Evolutionary conservation across 148 eudicot species (phyloP).

Genomic region (Bassia scoparia): DNA sequence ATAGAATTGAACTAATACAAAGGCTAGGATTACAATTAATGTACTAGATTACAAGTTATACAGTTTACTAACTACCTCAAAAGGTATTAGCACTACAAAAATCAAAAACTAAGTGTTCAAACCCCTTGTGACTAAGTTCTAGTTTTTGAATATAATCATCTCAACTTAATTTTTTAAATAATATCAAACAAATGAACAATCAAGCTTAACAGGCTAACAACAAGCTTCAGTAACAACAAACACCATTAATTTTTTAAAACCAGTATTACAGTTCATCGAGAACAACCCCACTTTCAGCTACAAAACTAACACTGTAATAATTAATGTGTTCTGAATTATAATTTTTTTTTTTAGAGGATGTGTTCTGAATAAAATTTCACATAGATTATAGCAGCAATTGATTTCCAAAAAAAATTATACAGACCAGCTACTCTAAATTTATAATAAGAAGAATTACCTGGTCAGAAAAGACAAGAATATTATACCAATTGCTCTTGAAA

Average conservation of each 20-base stretch:
- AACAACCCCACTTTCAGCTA: neutral
- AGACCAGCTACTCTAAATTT: neutral
- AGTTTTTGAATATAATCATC: neutral
- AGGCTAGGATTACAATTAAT: neutral
- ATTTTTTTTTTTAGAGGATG: too few relatives aligned
- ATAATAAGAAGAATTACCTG: conserved; percentile 21
- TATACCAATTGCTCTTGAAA: conserved; percentile 14
- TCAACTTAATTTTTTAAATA: too few relatives aligned
- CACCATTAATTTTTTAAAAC: too few relatives aligned
- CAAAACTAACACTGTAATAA: too few relatives aligned
- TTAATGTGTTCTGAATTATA: too few relatives aligned
- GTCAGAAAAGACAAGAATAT: conserved; percentile 15
- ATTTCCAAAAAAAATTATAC: neutral
- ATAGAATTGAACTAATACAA: too few relatives aligned
- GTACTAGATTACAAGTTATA: neutral
- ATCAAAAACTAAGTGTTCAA: neutral
- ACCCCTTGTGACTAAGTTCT: neutral
- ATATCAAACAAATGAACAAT: too few relatives aligned
- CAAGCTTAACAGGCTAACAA: too few relatives aligned
- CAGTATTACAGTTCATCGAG: neutral
- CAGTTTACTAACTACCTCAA: neutral
- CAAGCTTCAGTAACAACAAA: too few relatives aligned
- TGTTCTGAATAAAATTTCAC: too few relatives aligned
- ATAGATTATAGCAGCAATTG: too few relatives aligned
- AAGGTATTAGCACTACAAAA: neutral